Conservation (phyloP, 2,329 filamentous ascomycete genomes). For the Cercospora brassicicola region DNA sequence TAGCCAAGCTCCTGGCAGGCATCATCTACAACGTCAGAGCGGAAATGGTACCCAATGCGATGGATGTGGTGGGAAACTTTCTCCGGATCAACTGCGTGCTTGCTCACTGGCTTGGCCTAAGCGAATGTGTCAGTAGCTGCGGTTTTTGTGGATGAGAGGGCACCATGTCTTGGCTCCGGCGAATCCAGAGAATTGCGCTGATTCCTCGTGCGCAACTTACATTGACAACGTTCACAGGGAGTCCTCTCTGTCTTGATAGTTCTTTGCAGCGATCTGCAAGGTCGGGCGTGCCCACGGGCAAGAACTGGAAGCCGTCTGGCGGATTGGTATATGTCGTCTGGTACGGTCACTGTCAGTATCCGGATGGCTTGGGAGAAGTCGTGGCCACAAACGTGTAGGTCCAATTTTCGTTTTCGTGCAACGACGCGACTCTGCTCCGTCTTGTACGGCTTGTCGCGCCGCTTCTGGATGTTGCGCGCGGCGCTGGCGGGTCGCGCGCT, state of each 20-base stretch:
- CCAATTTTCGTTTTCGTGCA: conserved; percentile 61
- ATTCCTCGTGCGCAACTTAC: conserved; percentile 45
- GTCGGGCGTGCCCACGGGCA: conserved; percentile 60
- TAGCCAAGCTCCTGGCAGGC: conserved; percentile 56
- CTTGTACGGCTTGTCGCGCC: conserved; percentile 54
- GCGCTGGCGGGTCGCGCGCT: conserved; percentile 28
- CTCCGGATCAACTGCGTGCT: conserved; percentile 24
- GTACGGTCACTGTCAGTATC: conserved; percentile 30
- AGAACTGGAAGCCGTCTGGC: conserved; percentile 61
- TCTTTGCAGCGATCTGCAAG: conserved; percentile 62
- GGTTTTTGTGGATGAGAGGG: conserved; percentile 7
- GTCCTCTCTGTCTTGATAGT: conserved; percentile 55
- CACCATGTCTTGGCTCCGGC: background rate
- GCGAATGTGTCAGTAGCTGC: conserved; percentile 14
- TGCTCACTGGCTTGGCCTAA: conserved; percentile 30
- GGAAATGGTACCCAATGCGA: conserved; percentile 64
- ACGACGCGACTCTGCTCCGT: conserved; percentile 60
- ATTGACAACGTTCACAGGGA: conserved; percentile 60
- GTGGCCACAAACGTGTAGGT: conserved; percentile 47
- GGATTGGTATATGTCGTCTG: conserved; percentile 58
- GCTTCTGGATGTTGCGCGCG: conserved; percentile 34
- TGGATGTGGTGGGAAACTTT: conserved; percentile 60
- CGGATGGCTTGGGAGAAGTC: conserved; percentile 5
- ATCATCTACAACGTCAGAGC: conserved; percentile 58
- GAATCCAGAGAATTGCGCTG: background rate